Percentiles rank a stretch among this genome's conserved stretches.
phyloP scores from a whole-genome alignment of 345 rosid species.

The Populus deltoides region DNA sequence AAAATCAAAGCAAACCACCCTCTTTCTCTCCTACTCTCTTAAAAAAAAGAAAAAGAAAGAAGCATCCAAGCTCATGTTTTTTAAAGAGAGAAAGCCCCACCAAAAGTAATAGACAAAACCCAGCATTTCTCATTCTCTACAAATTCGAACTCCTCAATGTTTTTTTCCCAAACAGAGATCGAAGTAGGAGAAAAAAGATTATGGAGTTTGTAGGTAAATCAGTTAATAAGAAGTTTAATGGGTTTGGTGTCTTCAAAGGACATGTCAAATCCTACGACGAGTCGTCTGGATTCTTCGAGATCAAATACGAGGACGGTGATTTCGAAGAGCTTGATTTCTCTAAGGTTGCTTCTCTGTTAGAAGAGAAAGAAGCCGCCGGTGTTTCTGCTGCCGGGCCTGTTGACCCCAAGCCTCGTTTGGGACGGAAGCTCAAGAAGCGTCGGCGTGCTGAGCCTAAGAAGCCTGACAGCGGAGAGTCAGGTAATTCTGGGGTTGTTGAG shows the following conservation, averaged over 20 bases:
- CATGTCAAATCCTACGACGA: conserved; percentile 57
- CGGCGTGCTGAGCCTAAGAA: conserved; percentile 3
- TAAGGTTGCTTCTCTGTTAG: conserved; percentile 43
- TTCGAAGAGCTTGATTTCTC: conserved; percentile 53
- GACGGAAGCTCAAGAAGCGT: conserved; percentile 39
- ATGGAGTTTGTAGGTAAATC: conserved; percentile 72
- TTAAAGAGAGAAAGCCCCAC: conserved; percentile 1
- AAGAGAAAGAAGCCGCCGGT: conserved; percentile 7
- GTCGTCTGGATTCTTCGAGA: conserved; percentile 49
- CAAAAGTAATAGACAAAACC: neutral
- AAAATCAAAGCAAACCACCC: neutral
- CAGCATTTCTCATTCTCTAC: neutral
- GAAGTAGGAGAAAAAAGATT: neutral
- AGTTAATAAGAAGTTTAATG: conserved; percentile 53
- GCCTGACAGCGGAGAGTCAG: conserved; percentile 18
- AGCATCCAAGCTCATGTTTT: neutral
- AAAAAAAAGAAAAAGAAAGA: neutral
- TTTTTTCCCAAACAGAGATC: neutral
- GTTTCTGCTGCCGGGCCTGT: conserved; percentile 22
- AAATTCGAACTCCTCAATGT: neutral
- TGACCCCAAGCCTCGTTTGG: conserved; percentile 46
- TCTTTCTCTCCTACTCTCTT: conserved; percentile 15
- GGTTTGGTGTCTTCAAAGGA: conserved; percentile 45
- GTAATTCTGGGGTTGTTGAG: conserved; percentile 8
- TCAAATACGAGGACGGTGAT: conserved; percentile 62